Evolutionary conservation across 768 basidiomycete species (phyloP), one percentile per base, ranked within the genome.

Genomic region (Naematelia encephala): DNA sequence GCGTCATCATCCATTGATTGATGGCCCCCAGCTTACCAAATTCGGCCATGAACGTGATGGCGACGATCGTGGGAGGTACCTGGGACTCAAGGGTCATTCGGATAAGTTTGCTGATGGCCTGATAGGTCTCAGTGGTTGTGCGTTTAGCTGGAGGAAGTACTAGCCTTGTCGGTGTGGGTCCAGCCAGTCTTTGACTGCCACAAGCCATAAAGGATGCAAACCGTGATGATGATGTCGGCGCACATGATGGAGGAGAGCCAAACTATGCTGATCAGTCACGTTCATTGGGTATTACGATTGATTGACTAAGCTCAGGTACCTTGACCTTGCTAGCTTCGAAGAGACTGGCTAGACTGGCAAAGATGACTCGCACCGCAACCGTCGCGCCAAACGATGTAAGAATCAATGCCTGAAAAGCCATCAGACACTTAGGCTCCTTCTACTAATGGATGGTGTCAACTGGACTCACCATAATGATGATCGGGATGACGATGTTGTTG

Each of bases 161-260:
- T 47, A 8, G 60, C 55, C 56, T 54, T 59, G 39, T 70, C 68
- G 56, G 68, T 70, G 49, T 64, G 58, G 2, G 60, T 34, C 68
- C 68, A 70, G 5, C 68, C 68, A 10, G 68, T 70, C 45, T 57
- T 57, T n/a, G 68, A 67, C 27, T 43, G 43, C n/a, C 54, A 50
- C 16, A 70, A 46, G 21, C 63, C 65, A 39, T 54, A 62, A 25
- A 61, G 23, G 51, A 70, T 62, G 44, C 56, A 59, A 4, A 39
- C 45, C 3, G 68, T 70, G 45, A 70, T 67, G 52, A 70, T 56
- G 21, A 65, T 28, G 47, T 70, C 68, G 39, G 66, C 58, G 11
- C 42, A 12, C 57, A 66, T 59, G 44, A 62, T 56, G 22, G 57
- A 58, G n/a, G 57, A 51, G 12, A 66, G 58, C 64, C 64, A 66